A percentile compares a stretch with the other conserved stretches of the same genome.
These are phyloP conservation scores for Dillenia suffruticosa DNA, from an alignment of 164 flowering plant genomes.

Conservation along the genomic window DNA sequence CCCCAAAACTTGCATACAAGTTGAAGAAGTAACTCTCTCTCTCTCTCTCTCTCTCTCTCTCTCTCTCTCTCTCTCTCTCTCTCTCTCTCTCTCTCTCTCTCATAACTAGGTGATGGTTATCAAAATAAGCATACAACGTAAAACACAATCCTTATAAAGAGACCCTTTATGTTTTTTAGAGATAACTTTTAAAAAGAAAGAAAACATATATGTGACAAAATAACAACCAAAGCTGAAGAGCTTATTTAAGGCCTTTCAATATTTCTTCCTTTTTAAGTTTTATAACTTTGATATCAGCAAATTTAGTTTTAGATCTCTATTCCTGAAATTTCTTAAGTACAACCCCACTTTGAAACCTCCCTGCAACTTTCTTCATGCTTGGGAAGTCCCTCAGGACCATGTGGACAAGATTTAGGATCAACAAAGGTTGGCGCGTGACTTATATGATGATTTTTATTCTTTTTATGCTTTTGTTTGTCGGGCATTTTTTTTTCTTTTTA, in stretches of 20 bases:
- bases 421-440: constrained; percentile 24
- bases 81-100: no score
- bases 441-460: background rate
- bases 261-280: background rate
- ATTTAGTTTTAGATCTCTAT: background rate
- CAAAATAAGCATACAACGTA: constrained; percentile 11
- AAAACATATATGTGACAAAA: background rate
- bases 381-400: constrained; percentile 2
- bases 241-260: background rate
- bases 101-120: no score
- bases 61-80: no score
- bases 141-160: constrained; percentile 14
- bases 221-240: constrained; percentile 12
- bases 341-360: background rate
- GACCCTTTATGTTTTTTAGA: background rate
- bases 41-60: constrained; percentile 2
- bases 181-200: constrained; percentile 10
- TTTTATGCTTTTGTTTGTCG: background rate
- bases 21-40: constrained; percentile 15
- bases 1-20: constrained; percentile 17
- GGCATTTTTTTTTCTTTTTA: no score
- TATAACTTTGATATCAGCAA: background rate
- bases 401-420: constrained; percentile 30
- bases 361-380: no score
- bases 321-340: background rate